Percentiles rank a stretch among this genome's conserved stretches.
Conservation (phyloP, 495 filamentous ascomycete species). For the Penicillium cosmopolitanum region DNA sequence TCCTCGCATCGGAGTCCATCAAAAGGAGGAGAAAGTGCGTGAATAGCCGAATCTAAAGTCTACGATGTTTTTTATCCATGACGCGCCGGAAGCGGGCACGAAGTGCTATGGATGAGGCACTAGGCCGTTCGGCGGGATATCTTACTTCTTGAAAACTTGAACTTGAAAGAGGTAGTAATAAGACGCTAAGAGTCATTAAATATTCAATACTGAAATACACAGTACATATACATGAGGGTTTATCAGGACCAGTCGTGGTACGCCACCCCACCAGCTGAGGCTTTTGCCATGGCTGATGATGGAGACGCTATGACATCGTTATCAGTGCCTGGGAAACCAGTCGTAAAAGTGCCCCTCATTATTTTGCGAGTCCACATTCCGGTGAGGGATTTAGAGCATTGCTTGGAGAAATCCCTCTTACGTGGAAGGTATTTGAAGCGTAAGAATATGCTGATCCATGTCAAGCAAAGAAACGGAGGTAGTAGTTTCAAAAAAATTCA, state of each 20-base stretch:
- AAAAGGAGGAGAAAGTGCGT: background rate
- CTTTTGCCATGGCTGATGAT: conserved; percentile 7
- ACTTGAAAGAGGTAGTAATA: background rate
- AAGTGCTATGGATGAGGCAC: background rate
- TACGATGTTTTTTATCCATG: background rate
- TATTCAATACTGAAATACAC: background rate
- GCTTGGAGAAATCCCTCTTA: conserved; percentile 11
- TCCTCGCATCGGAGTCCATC: background rate
- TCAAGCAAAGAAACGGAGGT: conserved; percentile 9
- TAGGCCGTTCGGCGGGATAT: background rate
- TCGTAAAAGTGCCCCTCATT: conserved; percentile 6
- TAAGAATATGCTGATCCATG: conserved; percentile 5
- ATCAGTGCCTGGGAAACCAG: conserved; percentile 8
- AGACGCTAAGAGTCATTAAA: background rate
- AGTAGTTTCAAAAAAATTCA: background rate
- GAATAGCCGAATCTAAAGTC: background rate
- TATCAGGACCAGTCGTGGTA: conserved; percentile 5
- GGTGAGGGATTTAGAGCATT: conserved; percentile 27
- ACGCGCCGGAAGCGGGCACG: conserved; percentile 17
- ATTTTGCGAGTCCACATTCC: conserved; percentile 18
- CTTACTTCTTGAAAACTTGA: background rate
- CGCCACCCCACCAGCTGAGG: conserved; percentile 6
- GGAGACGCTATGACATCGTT: conserved; percentile 8
- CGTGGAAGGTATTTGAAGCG: background rate
- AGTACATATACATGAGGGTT: conserved; percentile 7